Evolutionary conservation across 2,329 filamentous ascomycete genomes (phyloP), one percentile per base, ranked within the genome.

Genomic region (Ophiosphaerella herpotricha): DNA sequence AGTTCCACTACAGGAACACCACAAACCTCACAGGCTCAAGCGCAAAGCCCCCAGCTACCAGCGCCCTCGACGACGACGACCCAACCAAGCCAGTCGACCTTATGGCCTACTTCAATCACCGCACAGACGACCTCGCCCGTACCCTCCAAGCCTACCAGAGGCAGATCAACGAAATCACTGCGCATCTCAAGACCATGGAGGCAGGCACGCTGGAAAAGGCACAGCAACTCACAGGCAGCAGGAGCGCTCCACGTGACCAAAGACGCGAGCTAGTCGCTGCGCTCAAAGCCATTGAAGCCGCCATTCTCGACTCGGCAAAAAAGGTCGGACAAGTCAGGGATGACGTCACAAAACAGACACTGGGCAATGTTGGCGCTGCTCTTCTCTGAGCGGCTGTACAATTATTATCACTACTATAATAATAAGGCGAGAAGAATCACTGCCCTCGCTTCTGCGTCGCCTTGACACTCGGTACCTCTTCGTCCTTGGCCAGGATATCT

Each of bases 401-500:
- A 14, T 8, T 21, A 14, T 7, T 29, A 26, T 24, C 12, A 29
- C 26, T 1, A 36, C n/a, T 18, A 36, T 9, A 36, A 13, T n/a
- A 16, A 31, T 37, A 23, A 24, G 26, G 29, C n/a, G 7, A 36
- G 34, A 36, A 36, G 34, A 36, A 16, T 36, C 14, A 36, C 26
- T 29, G 7, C 26, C 26, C 26, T 11, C 26, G 11, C 26, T 29
- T 29, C 26, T 3, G 26, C 26, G 59, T 63, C 33, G 59, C 66
- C 61, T 66, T 70, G 11, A 73, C 86, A 36, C 84, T 86, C 7
- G 78, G 58, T 5, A 96, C 90, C 77, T 96, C 92, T 63, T 94
- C 84, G 36, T 88, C 88, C 63, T 89, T 76, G 4, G 82, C 83
- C 74, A 97, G 65, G 55, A 99, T 88, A 75, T 95, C 82, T 34